Base-by-base conservation (phyloP, 208 protist species). In the Naegleria gruberi region DNA sequence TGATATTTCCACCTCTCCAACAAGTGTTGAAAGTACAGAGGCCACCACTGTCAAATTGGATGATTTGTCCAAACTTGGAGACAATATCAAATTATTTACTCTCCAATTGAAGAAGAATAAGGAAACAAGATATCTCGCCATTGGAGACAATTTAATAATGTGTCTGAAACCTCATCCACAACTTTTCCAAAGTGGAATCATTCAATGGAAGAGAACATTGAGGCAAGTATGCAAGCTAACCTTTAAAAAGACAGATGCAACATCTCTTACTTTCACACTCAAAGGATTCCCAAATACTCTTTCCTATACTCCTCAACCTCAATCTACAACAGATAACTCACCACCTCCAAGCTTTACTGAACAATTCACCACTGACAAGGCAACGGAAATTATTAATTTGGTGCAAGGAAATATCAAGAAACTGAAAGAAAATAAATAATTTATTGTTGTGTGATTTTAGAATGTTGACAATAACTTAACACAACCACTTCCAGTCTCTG, bases 111-210 rank as follows among this genome's bases (percentile, higher is more conserved):
- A 26, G 34, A 77, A 34, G n/a, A 45, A n/a, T 46, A 7, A 45
- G 0, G 42, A 42, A 55, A 7, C 34, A 26, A 30, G 83, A 55
- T 87, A 55, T 41, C 51, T 87, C 55, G 83, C 19, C 26, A 19
- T 87, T 46, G 83, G 83, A 55, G 43, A 46, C 19, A 87, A 87
- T 55, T 55, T 87, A 34, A 87, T 87, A 5, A 30, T 87, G 41
- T 55, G 43, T 40, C 2, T 87, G 19, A 87, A 87, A 19, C 30
- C 83, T 19, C 83, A 87, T 55, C 83, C 83, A 30, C 19, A 30
- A 30, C 51, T 47, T 12, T 19, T 87, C 4, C 17, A 26, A 57
- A 30, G n/a, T 40, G 83, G 43, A 6, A 46, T 87, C 40, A 87
- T 87, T 40, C 23, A 34, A 8, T 87, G 83, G 83, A 55, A 87